Evolutionary conservation across 495 filamentous ascomycete species (phyloP).

Genomic region (Lasiosphaeria miniovina): DNA sequence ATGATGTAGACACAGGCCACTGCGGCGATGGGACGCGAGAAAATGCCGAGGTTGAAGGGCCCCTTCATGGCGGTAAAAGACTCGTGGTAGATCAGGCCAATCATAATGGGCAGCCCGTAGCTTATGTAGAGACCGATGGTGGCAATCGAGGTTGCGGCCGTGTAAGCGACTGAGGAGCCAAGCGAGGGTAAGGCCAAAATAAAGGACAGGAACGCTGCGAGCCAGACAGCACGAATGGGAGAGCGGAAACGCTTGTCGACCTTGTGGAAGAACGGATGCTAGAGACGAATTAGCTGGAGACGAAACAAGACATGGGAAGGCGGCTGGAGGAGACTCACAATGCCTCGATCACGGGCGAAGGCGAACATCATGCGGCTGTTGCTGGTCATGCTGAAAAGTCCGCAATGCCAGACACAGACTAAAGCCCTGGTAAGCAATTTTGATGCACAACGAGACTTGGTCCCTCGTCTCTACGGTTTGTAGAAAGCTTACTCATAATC

Average conservation of each 20-base stretch:
- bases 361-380: conserved; percentile 67
- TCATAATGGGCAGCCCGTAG: conserved; percentile 64
- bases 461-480: too few relatives aligned
- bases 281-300: not conserved
- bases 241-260: conserved; percentile 53
- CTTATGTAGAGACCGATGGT: conserved; percentile 68
- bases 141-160: conserved; percentile 60
- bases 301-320: not conserved
- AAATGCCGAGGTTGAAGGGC: conserved; percentile 55
- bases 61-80: conserved; percentile 47
- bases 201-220: conserved; percentile 59
- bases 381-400: conserved; percentile 56
- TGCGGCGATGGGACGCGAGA: conserved; percentile 52
- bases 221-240: conserved; percentile 58
- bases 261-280: conserved; percentile 52
- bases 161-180: conserved; percentile 58
- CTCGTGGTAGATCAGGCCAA: conserved; percentile 46
- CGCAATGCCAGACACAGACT: conserved; percentile 60
- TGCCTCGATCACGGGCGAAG: conserved; percentile 53
- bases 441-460: not conserved
- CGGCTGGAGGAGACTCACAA: conserved; percentile 27
- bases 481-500: conserved; percentile 41
- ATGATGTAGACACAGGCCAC: conserved; percentile 52
- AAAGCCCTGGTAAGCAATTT: conserved; percentile 7
- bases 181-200: conserved; percentile 59